Evolutionary conservation across 768 basidiomycete species (phyloP), one percentile per base, ranked within the genome.

Genomic region (Filobasidium floriforme): DNA sequence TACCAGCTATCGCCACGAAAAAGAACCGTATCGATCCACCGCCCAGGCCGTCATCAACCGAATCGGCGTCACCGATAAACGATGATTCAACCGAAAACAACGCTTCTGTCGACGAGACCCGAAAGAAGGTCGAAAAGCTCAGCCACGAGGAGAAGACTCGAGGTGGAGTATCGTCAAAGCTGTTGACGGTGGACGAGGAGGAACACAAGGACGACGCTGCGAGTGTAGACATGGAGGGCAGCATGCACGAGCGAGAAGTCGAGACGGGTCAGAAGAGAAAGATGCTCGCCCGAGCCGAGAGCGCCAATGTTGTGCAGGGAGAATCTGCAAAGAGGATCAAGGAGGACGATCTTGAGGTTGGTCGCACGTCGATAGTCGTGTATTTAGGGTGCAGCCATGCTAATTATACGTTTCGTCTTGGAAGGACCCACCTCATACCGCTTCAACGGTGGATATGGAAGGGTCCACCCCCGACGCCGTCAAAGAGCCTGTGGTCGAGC

Each of bases 211-310:
- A 69, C 14, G 43, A 65, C 41, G 62, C 57, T 14, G 73, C 71
- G 41, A 40, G 55, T 1, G 62, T 18, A 15, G 67, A 69, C 11
- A 60, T 43, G 24, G 68, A 69, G 12, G 65, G 18, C 7, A 28
- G 44, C 12, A 62, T 63, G 3, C 66, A 12, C 12, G 55, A 51
- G 24, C 54, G n/a, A 4, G 57, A 59, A 11, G 65, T 61, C n/a
- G 61, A 57, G 2, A 24, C 70, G 7, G 72, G 69, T 11, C 55
- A 69, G 60, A 75, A 75, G 64, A 61, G 76, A 29, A 76, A 77
- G 68, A 65, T 70, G 26, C 32, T 74, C 57, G 68, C 74, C 7
- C 66, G 76, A 57, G 72, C 71, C 41, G 66, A 71, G 64, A 75
- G 74, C 46, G 70, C 72, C 3, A 63, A 49, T 24, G 59, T 64